Conservation (phyloP, 495 filamentous ascomycete genomes). For the Neurospora sp. region DNA sequence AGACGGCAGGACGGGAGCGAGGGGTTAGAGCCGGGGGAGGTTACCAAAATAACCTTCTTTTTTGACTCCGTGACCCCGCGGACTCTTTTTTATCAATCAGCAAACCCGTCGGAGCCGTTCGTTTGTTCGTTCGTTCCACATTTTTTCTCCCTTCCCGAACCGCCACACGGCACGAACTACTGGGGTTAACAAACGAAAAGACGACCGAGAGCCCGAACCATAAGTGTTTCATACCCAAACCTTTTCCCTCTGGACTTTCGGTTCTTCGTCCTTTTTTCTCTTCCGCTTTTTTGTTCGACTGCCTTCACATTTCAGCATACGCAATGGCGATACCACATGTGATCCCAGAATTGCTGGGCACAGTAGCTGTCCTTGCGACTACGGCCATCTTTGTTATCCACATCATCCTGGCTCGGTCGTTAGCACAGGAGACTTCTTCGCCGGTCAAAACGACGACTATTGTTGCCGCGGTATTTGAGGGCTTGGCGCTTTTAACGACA, state of each 20-base stretch:
- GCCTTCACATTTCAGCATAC: background rate
- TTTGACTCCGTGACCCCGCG: background rate
- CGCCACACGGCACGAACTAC: background rate
- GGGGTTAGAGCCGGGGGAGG: background rate
- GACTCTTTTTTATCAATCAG: background rate
- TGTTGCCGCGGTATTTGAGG: constrained; percentile 26
- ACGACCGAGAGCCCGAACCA: background rate
- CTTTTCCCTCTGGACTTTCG: background rate
- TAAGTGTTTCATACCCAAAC: background rate
- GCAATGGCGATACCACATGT: constrained; percentile 25
- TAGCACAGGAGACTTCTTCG: constrained; percentile 19
- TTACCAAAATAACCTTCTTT: background rate
- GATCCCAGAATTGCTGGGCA: constrained; percentile 28
- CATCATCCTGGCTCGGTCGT: constrained; percentile 28
- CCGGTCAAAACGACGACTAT: constrained; percentile 24
- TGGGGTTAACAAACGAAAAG: background rate
- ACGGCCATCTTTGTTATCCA: constrained; percentile 29
- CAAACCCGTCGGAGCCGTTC: background rate
- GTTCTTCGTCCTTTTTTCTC: background rate
- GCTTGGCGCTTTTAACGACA: constrained; percentile 21
- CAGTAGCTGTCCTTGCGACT: constrained; percentile 28
- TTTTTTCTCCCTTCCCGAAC: background rate
- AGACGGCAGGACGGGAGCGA: background rate
- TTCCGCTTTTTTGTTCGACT: background rate
- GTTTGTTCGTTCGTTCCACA: background rate